Evolutionary conservation across 768 basidiomycete genomes (phyloP).

Genomic region (Collybia mongolica): DNA sequence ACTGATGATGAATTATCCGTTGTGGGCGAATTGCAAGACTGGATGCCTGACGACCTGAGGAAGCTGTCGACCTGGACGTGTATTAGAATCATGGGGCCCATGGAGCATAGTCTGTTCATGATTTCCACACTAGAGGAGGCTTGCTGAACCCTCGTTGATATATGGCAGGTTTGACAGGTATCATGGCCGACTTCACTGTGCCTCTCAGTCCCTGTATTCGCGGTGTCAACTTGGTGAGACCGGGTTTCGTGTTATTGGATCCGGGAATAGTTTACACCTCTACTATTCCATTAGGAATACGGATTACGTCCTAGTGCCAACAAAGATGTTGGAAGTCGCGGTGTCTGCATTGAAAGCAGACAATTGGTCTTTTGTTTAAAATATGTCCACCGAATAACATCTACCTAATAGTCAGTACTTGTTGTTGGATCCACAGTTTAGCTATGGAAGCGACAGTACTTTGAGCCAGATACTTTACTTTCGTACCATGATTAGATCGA

Average conservation of each 20-base stretch:
- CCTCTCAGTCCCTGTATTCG: constrained; percentile 63
- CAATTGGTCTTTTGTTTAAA: constrained; percentile 48
- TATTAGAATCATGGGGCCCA: constrained; percentile 63
- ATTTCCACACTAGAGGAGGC: background rate
- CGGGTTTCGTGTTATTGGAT: background rate
- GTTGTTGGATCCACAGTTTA: no score
- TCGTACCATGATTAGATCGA: no score
- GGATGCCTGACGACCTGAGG: constrained; percentile 31
- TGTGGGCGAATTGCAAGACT: constrained; percentile 41
- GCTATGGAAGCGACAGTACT: no score
- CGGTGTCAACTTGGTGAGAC: constrained; percentile 59
- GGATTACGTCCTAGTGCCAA: constrained; percentile 60
- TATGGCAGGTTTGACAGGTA: constrained; percentile 51
- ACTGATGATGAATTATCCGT: constrained; percentile 63
- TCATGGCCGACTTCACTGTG: constrained; percentile 50
- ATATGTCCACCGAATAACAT: no score
- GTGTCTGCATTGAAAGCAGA: constrained; percentile 41
- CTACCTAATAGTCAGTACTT: no score
- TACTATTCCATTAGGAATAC: constrained; percentile 50
- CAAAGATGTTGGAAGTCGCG: constrained; percentile 38
- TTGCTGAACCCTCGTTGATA: background rate
- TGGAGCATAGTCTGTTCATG: constrained; percentile 56
- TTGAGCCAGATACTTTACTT: no score
- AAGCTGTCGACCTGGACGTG: constrained; percentile 51
- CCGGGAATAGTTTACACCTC: constrained; percentile 1